phyloP scores from a whole-genome alignment of 2,329 filamentous ascomycete genomes.

The Penicillium paneum region DNA sequence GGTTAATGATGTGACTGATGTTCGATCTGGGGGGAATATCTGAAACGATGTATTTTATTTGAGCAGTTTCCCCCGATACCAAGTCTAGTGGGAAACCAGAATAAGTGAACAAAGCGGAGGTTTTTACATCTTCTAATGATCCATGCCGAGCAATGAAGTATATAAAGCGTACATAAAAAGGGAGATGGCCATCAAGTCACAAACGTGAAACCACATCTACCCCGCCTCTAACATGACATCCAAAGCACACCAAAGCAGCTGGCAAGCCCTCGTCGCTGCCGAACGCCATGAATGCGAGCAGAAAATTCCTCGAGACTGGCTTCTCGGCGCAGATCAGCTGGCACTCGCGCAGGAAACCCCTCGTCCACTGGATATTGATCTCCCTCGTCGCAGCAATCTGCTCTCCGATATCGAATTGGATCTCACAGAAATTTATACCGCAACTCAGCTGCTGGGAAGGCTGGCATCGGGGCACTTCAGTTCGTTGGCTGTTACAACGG shows the following conservation, averaged over 20 bases:
- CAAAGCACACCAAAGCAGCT: constrained; percentile 8
- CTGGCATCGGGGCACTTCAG: constrained; percentile 20
- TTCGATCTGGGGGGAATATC: background rate
- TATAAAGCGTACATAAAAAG: background rate
- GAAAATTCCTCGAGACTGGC: constrained; percentile 37
- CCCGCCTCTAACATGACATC: constrained; percentile 1
- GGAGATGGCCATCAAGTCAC: too few relatives aligned
- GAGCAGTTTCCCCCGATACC: constrained; percentile 20
- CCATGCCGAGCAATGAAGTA: background rate
- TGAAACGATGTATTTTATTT: constrained; percentile 26
- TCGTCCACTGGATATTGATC: constrained; percentile 21
- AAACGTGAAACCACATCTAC: background rate
- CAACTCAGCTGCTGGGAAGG: constrained; percentile 17
- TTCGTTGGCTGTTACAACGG: constrained; percentile 23
- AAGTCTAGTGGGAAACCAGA: background rate
- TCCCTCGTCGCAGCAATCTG: constrained; percentile 40
- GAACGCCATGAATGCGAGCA: constrained; percentile 31
- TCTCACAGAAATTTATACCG: constrained; percentile 42
- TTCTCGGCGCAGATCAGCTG: constrained; percentile 15
- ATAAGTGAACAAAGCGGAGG: background rate
- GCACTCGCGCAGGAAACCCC: constrained; percentile 1
- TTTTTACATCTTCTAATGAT: background rate
- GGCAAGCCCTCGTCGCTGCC: constrained; percentile 21
- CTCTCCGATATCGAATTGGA: constrained; percentile 46
- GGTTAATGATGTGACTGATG: background rate